Percentiles rank a stretch among this genome's conserved stretches.
phyloP scores from a whole-genome alignment of 2,329 filamentous ascomycete genomes.

The Teratosphaeria nubilosa region DNA sequence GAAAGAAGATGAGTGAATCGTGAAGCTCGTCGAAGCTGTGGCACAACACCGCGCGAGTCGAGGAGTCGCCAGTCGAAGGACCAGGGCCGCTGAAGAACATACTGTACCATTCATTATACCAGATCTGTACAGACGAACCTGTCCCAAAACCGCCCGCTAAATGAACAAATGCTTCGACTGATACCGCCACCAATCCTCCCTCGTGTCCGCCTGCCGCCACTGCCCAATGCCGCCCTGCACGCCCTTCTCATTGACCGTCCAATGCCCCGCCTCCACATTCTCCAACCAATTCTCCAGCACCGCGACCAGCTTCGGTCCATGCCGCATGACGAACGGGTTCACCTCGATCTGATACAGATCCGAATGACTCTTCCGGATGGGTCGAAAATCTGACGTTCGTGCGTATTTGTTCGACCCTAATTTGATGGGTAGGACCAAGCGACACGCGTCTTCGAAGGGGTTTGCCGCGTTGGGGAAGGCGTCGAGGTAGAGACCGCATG shows the following conservation, averaged over 20 bases:
- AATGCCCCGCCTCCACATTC: slow-evolving; percentile 24
- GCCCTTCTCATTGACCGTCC: slow-evolving; percentile 22
- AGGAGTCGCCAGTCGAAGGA: background rate
- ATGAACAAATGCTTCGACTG: slow-evolving; percentile 11
- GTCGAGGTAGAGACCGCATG: slow-evolving; percentile 27
- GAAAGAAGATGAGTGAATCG: background rate
- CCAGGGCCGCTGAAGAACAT: background rate
- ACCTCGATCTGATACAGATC: slow-evolving; percentile 25
- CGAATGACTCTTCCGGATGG: slow-evolving; percentile 20
- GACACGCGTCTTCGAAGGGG: slow-evolving; percentile 26
- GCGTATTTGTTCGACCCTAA: slow-evolving; percentile 21
- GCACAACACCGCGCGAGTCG: background rate
- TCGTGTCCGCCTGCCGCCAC: slow-evolving; percentile 24
- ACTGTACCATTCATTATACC: background rate
- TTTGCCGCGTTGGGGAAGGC: slow-evolving; percentile 24
- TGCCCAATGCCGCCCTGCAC: slow-evolving; percentile 22
- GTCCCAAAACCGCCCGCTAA: background rate
- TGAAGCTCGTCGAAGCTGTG: background rate
- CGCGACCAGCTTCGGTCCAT: slow-evolving; percentile 23
- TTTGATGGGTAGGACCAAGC: slow-evolving; percentile 22
- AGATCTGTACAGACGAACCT: background rate
- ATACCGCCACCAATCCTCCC: slow-evolving; percentile 25
- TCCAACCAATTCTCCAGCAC: slow-evolving; percentile 24
- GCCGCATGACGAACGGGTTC: slow-evolving; percentile 25
- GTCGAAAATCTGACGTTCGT: slow-evolving; percentile 20